Conservation (phyloP, 805 yeast genomes). For the Candida xiaguanensis region DNA sequence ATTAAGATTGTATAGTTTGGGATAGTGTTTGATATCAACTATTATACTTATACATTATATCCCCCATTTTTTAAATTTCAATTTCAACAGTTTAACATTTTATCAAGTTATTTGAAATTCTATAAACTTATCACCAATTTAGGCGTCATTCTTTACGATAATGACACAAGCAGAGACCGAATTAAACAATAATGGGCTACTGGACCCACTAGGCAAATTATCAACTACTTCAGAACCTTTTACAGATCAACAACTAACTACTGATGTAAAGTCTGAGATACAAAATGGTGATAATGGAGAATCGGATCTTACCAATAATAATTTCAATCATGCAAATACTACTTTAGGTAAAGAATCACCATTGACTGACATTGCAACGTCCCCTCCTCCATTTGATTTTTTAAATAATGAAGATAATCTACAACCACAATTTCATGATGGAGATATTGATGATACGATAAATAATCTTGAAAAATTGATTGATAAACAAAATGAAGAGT, state of each 20-base stretch:
- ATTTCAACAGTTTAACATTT: no score
- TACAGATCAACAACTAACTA: not conserved
- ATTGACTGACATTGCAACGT: constrained; percentile 37
- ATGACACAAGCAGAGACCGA: constrained; percentile 4
- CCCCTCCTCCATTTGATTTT: constrained; percentile 36
- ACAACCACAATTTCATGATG: constrained; percentile 4
- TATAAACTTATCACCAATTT: no score
- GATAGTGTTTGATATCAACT: no score
- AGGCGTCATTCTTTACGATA: no score
- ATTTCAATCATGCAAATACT: constrained; percentile 8
- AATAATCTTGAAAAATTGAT: not conserved
- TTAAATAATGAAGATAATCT: constrained; percentile 10
- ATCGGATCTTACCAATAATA: not conserved
- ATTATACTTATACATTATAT: no score
- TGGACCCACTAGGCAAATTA: not conserved
- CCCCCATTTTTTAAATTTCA: no score
- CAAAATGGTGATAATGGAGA: not conserved
- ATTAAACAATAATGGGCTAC: not conserved
- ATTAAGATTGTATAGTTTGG: no score
- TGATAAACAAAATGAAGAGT: not conserved
- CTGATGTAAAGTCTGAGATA: not conserved
- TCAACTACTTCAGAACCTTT: not conserved
- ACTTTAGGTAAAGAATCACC: constrained; percentile 31
- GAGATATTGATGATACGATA: not conserved
- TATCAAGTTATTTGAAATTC: no score